Conservation (phyloP, 768 basidiomycete genomes). For the Boletus subparvulus region DNA sequence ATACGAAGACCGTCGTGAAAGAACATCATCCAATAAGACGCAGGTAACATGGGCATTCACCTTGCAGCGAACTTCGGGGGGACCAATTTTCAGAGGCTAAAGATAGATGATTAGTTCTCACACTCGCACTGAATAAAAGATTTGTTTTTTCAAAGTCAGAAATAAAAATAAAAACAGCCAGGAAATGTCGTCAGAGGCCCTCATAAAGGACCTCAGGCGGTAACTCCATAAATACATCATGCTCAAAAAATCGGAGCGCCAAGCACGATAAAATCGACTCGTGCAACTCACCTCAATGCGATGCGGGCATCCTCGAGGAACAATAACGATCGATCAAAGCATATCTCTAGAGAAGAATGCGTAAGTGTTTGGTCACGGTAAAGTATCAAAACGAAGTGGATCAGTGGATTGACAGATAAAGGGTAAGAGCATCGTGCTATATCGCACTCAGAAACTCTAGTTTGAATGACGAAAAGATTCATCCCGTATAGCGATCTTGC, state of each 20-base stretch:
- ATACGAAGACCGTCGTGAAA: conserved; percentile 92
- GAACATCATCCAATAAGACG: conserved; percentile 13
- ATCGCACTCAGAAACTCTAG: conserved; percentile 88
- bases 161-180: conserved; percentile 68
- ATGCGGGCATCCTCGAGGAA: not conserved
- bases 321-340: not conserved
- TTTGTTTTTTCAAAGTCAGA: conserved; percentile 43
- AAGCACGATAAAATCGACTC: not conserved
- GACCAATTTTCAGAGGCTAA: too few species aligned
- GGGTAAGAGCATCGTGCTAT: conserved; percentile 65
- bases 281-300: conserved; percentile 3
- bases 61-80: not conserved
- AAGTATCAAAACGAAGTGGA: conserved; percentile 7
- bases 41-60: conserved; percentile 3
- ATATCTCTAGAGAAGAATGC: conserved; percentile 2
- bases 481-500: conserved; percentile 38
- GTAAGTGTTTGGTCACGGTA: conserved; percentile 1
- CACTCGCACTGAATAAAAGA: not conserved
- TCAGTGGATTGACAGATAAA: conserved; percentile 68
- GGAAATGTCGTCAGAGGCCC: conserved; percentile 65
- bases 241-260: not conserved
- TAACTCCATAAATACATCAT: conserved; percentile 64
- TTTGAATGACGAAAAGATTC: conserved; percentile 69
- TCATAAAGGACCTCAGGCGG: conserved; percentile 64
- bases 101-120: not conserved